Conservation (phyloP, 192 early-diverging fungal genomes). For the Geranomyces michiganensis region DNA sequence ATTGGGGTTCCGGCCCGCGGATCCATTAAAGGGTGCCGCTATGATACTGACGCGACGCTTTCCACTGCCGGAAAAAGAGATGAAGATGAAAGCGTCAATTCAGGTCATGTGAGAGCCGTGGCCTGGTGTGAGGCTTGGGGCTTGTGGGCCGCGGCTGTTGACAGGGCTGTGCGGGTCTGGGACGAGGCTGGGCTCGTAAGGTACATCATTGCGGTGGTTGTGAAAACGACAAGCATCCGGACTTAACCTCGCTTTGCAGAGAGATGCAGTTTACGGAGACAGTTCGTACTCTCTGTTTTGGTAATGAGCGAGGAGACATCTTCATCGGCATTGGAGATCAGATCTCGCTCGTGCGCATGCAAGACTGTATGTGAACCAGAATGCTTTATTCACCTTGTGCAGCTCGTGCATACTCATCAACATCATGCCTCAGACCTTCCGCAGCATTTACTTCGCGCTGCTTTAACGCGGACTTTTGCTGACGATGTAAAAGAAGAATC, state of each 20-base stretch:
- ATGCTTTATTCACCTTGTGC: not conserved
- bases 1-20: not conserved
- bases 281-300: slow-evolving; percentile 42
- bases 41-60: slow-evolving; percentile 8
- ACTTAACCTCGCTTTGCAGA: slow-evolving; percentile 25
- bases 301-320: slow-evolving; percentile 50
- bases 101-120: slow-evolving; percentile 30
- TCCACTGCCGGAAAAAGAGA: slow-evolving; percentile 10
- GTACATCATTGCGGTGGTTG: too few species aligned
- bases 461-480: slow-evolving; percentile 14
- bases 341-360: slow-evolving; percentile 48
- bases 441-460: slow-evolving; percentile 3
- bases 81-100: slow-evolving; percentile 19
- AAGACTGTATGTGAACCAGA: slow-evolving; percentile 42
- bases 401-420: not conserved
- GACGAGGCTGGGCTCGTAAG: slow-evolving; percentile 35
- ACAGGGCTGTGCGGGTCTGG: slow-evolving; percentile 54
- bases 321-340: slow-evolving; percentile 50
- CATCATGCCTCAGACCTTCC: slow-evolving; percentile 19
- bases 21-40: slow-evolving; percentile 4
- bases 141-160: slow-evolving; percentile 44
- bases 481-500: slow-evolving; percentile 45
- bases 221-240: too few species aligned
- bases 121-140: slow-evolving; percentile 27
- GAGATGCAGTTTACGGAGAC: slow-evolving; percentile 60